phyloP scores from a whole-genome alignment of 345 rosid species.

The Anastatica hierochuntica region DNA sequence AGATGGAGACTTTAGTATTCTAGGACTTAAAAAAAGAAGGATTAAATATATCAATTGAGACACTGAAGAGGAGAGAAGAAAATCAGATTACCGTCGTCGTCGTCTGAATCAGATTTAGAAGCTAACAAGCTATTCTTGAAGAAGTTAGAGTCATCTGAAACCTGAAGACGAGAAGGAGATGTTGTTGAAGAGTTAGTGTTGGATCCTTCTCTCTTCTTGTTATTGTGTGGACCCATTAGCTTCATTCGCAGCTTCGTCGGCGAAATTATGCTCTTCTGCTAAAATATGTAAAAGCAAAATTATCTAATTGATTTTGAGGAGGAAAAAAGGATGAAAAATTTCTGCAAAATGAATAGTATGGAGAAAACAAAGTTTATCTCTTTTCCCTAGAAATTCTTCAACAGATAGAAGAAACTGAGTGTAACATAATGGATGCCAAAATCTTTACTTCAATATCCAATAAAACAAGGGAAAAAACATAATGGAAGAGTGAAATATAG shows the following conservation, averaged over 20 bases:
- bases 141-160: slow-evolving; percentile 46
- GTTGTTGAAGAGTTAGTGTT: slow-evolving; percentile 74
- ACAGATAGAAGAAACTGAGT: neutral
- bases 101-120: slow-evolving; percentile 38
- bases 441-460: no score
- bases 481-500: slow-evolving; percentile 7
- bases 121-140: slow-evolving; percentile 58
- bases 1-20: slow-evolving; percentile 3
- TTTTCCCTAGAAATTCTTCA: slow-evolving; percentile 6
- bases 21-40: no score
- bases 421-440: no score
- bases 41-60: neutral
- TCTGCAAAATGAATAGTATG: neutral
- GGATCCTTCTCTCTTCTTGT: slow-evolving; percentile 62
- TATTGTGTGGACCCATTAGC: slow-evolving; percentile 59
- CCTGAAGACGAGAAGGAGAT: slow-evolving; percentile 73
- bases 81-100: slow-evolving; percentile 42
- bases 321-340: no score
- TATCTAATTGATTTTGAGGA: no score
- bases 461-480: no score
- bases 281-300: neutral
- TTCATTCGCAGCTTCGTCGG: slow-evolving; percentile 91
- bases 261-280: slow-evolving; percentile 74
- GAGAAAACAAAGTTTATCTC: neutral
- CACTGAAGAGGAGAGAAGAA: neutral